A percentile compares a stretch with the other conserved stretches of the same genome.
These are phyloP conservation scores for Hericium rajendrae DNA, from an alignment of 768 basidiomycete species.

Conservation along the genomic window DNA sequence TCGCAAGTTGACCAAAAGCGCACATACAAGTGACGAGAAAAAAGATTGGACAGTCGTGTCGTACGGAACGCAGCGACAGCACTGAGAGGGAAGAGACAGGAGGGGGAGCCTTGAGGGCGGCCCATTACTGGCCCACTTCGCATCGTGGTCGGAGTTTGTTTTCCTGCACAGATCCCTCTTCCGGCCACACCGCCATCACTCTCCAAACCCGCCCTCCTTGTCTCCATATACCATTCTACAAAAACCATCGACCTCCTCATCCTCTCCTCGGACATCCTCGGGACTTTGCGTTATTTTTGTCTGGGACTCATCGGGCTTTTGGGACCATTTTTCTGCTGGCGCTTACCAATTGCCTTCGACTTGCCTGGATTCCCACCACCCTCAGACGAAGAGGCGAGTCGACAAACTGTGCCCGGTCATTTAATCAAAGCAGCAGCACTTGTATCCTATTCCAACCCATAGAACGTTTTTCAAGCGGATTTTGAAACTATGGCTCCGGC, in stretches of 20 bases:
- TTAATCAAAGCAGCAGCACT: background rate
- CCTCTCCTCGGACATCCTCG: background rate
- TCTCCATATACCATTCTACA: constrained; percentile 1
- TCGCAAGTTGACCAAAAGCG: too few relatives aligned
- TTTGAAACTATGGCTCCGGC: constrained; percentile 24
- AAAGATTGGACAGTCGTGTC: too few relatives aligned
- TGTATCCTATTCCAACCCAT: background rate
- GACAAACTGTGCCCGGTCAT: background rate
- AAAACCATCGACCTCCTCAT: background rate
- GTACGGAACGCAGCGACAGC: too few relatives aligned
- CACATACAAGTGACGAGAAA: too few relatives aligned
- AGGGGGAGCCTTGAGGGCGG: background rate
- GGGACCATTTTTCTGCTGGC: background rate
- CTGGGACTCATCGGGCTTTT: background rate
- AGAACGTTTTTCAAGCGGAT: background rate
- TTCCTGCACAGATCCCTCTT: constrained; percentile 9
- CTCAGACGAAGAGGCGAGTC: background rate
- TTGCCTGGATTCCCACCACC: background rate
- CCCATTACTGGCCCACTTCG: background rate
- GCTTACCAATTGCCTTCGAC: background rate
- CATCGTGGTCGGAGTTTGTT: constrained; percentile 13
- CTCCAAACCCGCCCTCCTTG: constrained; percentile 3
- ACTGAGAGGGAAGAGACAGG: background rate
- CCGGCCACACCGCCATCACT: constrained; percentile 7
- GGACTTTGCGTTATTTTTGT: too few relatives aligned